Conservation (phyloP, 2,329 filamentous ascomycete species). For the Fusarium sp. region DNA sequence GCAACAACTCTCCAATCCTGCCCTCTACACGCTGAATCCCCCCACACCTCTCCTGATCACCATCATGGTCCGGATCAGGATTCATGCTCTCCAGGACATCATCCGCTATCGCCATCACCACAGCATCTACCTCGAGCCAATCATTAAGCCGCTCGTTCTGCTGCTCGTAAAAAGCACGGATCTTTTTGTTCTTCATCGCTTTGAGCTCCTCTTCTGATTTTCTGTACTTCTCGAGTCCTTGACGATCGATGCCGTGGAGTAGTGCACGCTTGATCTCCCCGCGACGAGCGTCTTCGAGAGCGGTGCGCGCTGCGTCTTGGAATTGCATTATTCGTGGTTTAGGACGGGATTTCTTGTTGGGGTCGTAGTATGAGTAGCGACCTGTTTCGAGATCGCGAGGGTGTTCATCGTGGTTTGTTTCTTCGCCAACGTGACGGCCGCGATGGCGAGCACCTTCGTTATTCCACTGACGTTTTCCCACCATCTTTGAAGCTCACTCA, state of each 20-base stretch:
- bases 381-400: slow-evolving; percentile 40
- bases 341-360: not conserved
- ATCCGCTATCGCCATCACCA: slow-evolving; percentile 49
- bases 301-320: slow-evolving; percentile 45
- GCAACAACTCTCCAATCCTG: slow-evolving; percentile 46
- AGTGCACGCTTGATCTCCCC: slow-evolving; percentile 47
- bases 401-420: slow-evolving; percentile 20
- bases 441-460: slow-evolving; percentile 12
- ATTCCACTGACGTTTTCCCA: slow-evolving; percentile 35
- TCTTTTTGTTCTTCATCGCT: slow-evolving; percentile 43
- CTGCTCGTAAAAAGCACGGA: slow-evolving; percentile 44
- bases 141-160: slow-evolving; percentile 49
- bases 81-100: slow-evolving; percentile 50
- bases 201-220: slow-evolving; percentile 45
- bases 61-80: slow-evolving; percentile 49
- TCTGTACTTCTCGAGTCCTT: slow-evolving; percentile 45
- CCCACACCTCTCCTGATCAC: slow-evolving; percentile 46
- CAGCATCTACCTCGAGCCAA: slow-evolving; percentile 50
- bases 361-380: not conserved
- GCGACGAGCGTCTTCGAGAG: slow-evolving; percentile 46
- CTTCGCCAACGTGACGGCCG: slow-evolving; percentile 13
- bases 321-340: slow-evolving; percentile 52
- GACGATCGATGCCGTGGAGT: slow-evolving; percentile 45
- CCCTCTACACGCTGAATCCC: slow-evolving; percentile 46
- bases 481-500: slow-evolving; percentile 13